Evolutionary conservation across 1,139 yeast species (phyloP).

Genomic region (Geotrichum aggregatum): DNA sequence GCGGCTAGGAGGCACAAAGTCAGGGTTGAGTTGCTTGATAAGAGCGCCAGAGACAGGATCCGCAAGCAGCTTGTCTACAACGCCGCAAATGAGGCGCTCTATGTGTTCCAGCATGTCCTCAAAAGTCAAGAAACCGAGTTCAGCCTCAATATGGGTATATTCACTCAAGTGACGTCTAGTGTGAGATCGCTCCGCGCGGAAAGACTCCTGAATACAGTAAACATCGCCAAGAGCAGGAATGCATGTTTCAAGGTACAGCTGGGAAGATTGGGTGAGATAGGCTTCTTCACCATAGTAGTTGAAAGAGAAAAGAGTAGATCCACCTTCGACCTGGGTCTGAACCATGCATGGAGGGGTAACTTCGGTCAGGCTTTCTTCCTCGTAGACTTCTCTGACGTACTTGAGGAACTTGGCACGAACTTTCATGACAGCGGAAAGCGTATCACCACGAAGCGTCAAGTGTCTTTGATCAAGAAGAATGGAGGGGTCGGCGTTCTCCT

Average conservation of each 20-base stretch:
- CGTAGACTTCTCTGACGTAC: conserved; percentile 71
- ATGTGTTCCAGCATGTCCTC: conserved; percentile 83
- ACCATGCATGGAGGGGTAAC: conserved; percentile 99
- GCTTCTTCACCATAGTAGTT: conserved; percentile 98
- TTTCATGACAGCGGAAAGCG: conserved; percentile 89
- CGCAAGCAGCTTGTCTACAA: conserved; percentile 70
- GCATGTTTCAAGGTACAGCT: conserved; percentile 93
- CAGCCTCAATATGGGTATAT: conserved; percentile 95
- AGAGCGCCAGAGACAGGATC: conserved; percentile 92
- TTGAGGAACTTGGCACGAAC: conserved; percentile 80
- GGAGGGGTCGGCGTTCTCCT: conserved; percentile 91
- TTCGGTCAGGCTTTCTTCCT: conserved; percentile 73
- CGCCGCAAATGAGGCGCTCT: conserved; percentile 68
- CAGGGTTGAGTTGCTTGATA: conserved; percentile 87
- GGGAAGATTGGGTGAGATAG: conserved; percentile 93
- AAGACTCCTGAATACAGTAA: conserved; percentile 94
- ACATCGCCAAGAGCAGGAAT: conserved; percentile 96
- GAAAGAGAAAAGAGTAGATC: conserved; percentile 88
- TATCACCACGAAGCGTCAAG: conserved; percentile 90
- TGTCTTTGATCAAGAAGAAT: conserved; percentile 92
- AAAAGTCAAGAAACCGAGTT: conserved; percentile 78
- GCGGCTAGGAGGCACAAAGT: conserved; percentile 68
- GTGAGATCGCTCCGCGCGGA: conserved; percentile 98
- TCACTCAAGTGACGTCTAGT: conserved; percentile 97
- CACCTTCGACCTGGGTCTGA: conserved; percentile 99